These are phyloP conservation scores for Thinopyrum elongatum DNA, from an alignment of 176 grass and related monocot genomes.

Conservation along the genomic window DNA sequence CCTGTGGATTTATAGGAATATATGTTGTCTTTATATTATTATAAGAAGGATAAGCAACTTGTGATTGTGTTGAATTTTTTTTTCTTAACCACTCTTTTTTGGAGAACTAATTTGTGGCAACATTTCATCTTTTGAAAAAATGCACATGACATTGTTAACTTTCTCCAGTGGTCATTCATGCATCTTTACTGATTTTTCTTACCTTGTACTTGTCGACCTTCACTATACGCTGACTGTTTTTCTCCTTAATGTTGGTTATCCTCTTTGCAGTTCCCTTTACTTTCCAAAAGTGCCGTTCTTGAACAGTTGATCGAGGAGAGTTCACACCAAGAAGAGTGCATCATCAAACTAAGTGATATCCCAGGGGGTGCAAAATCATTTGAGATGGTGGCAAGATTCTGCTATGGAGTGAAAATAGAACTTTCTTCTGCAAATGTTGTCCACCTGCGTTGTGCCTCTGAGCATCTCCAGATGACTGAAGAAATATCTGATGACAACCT, in stretches of 20 bases:
- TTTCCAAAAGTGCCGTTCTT: constrained; percentile 73
- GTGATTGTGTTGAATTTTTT: neutral
- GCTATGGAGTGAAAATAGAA: constrained; percentile 86
- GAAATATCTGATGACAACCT: constrained; percentile 72
- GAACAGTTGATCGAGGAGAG: constrained; percentile 66
- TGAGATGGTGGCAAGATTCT: constrained; percentile 87
- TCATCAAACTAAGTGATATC: constrained; percentile 59
- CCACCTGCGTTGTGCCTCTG: constrained; percentile 65
- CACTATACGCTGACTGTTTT: neutral
- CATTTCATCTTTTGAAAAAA: constrained; percentile 5
- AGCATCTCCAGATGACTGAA: constrained; percentile 86
- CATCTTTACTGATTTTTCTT: neutral
- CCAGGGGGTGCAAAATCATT: constrained; percentile 81
- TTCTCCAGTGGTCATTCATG: neutral
- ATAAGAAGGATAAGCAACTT: neutral
- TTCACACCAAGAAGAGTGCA: constrained; percentile 47
- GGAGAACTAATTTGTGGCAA: neutral
- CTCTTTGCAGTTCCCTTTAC: constrained; percentile 72
- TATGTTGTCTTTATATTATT: neutral
- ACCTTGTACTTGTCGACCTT: neutral
- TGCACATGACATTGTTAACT: neutral
- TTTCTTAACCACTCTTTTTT: neutral
- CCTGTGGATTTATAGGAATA: neutral
- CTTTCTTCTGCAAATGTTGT: constrained; percentile 78
- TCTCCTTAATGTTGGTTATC: constrained; percentile 1